Base-by-base conservation (phyloP, 257 asterid genomes). In the Capsicum pubescens region DNA sequence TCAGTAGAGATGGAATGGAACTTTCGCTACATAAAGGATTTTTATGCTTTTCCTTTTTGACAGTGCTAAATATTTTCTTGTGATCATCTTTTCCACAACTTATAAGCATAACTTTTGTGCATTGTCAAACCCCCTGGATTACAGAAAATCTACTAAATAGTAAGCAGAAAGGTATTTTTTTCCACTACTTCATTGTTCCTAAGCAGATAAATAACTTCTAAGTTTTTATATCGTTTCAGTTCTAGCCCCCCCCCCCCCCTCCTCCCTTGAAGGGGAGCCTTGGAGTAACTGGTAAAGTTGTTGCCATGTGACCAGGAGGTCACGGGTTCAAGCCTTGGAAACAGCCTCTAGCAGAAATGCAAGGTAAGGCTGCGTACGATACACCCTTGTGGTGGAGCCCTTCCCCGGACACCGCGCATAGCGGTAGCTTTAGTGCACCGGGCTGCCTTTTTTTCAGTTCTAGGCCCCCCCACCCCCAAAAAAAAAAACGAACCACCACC, bases 21-120 rank as follows among this genome's bases (percentile, higher is more conserved):
- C 59, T 72, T 72, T 50, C n/a, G 42, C 80, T 10, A 72, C 26
- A 71, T 71, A n/a, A 17, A 71, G 32, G 11, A 46, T 10, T 2
- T 11, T 0, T 10, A 71, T n/a, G 39, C 58, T 11, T 6, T 6
- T 19, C n/a, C 80, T 48, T 48, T 72, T 11, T 21, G 42, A 9
- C 42, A 71, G 48, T n/a, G 59, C 11, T 19, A 74, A 21, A 74
- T 74, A 50, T 76, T 46, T 52, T 76, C 81, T 76, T 21, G 26
- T 76, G 81, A 52, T 21, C 46, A 7, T 76, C 46, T 52, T 21
- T 9, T 21, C 19, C 44, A 52, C 14, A 76, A 76, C 61, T 13
- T 76, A 13, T 14, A 76, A 50, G 63, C 59, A 52, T 76, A 32
- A 52, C 19, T 52, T 70, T n/a, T n/a, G 9, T 70, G 79, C 79